Base-by-base conservation (phyloP, 2,329 filamentous ascomycete genomes). In the Fusarium paranaense region DNA sequence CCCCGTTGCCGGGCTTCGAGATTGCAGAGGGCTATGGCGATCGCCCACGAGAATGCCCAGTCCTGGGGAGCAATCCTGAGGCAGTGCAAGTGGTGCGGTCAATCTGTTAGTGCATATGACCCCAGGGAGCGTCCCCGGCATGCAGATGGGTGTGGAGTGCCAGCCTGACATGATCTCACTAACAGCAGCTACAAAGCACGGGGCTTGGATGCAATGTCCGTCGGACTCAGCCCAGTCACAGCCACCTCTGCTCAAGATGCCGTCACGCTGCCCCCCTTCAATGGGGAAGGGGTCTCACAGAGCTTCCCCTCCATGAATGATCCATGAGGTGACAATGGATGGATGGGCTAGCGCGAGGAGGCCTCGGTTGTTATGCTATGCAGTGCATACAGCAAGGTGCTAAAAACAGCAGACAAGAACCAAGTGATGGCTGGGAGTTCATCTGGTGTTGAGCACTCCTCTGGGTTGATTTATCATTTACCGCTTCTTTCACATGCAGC, bases 221-320 rank as follows among this genome's bases (percentile, higher is more conserved):
- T 59, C 37, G 64, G 58, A 72, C 71, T 72, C 72, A 69, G 72
- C 71, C 71, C 64, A 62, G 66, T 50, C 58, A 74, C 62, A 72
- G 71, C 71, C 71, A 73, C 71, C 52, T 27, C 65, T 45, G 30
- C 37, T 56, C 56, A 64, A 67, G 62, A 67, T 69, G 37, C 57
- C 56, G 57, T 69, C 66, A 69, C 64, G 54, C 35, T 57, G 42
- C 33, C 52, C 45, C 64, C 25, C 37, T 38, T 37, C 30, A 13
- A 33, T 45, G 40, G 38, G 32, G 38, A 47, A 45, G 18, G 50
- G 32, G 22, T 20, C 37, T 57, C 62, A 42, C 54, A 27, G 16
- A 37, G 60, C 33, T 58, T 35, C 38, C 57, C 59, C 62, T 40
- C 37, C 52, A 67, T 57, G 45, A 27, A 40, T 66, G 45, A 69